These are phyloP conservation scores for Grosmannia serpens DNA, from an alignment of 2,329 filamentous ascomycete species.

Conservation along the genomic window DNA sequence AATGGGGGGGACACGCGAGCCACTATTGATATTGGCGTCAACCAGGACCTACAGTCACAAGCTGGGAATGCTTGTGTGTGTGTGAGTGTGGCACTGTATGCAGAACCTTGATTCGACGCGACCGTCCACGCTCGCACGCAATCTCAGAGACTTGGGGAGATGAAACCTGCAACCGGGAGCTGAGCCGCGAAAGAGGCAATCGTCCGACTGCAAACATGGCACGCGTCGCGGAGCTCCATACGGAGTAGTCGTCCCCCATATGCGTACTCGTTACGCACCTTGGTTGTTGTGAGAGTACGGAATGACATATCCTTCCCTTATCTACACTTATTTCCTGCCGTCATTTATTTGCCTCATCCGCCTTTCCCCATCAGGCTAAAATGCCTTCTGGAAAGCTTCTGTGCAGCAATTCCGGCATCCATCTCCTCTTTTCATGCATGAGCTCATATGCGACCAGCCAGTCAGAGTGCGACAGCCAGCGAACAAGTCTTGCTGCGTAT, in stretches of 20 bases:
- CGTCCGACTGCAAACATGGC: not conserved
- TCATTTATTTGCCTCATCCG: constrained; percentile 5
- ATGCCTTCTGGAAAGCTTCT: constrained; percentile 11
- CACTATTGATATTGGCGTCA: too few species aligned
- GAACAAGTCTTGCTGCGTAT: not conserved
- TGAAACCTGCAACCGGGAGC: not conserved
- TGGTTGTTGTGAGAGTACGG: not conserved
- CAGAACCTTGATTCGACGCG: not conserved
- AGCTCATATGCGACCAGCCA: not conserved
- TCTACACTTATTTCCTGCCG: not conserved
- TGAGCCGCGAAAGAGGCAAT: not conserved
- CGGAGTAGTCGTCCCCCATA: too few species aligned
- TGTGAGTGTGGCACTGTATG: not conserved
- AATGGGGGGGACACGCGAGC: too few species aligned
- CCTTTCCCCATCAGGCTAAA: not conserved
- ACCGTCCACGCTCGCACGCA: not conserved
- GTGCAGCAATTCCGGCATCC: not conserved
- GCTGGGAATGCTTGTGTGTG: not conserved
- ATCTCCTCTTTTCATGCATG: not conserved
- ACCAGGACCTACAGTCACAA: not conserved
- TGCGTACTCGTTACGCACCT: not conserved
- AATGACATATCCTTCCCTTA: not conserved
- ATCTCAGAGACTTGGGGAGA: not conserved
- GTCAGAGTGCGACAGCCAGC: not conserved
- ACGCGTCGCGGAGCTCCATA: not conserved